A percentile compares a stretch with the other conserved stretches of the same genome.
These are phyloP conservation scores for Claviceps digitariae DNA, from an alignment of 2,329 filamentous ascomycete genomes.

Conservation along the genomic window DNA sequence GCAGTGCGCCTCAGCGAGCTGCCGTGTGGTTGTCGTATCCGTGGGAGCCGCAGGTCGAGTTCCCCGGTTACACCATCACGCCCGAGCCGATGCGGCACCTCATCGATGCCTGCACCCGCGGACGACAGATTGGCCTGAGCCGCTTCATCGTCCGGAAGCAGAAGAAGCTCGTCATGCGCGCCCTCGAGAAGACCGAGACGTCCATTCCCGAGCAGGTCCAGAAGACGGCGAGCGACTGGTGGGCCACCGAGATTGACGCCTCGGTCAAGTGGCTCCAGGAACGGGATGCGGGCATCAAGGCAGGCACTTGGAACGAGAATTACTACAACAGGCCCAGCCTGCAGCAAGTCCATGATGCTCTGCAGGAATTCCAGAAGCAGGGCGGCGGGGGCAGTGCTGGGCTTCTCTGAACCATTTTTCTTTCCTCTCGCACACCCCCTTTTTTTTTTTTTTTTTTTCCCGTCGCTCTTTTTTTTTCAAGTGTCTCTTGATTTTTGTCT, in stretches of 20 bases:
- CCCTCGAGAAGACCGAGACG: slow-evolving; percentile 16
- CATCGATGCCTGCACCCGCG: slow-evolving; percentile 38
- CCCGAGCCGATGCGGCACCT: slow-evolving; percentile 31
- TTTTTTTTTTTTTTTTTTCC: background rate
- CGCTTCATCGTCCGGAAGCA: slow-evolving; percentile 29
- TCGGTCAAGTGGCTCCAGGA: slow-evolving; percentile 33
- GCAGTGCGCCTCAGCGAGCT: slow-evolving; percentile 41
- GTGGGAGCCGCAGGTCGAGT: slow-evolving; percentile 41
- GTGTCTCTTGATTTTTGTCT: background rate
- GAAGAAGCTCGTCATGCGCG: slow-evolving; percentile 31
- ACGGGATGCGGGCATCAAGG: slow-evolving; percentile 24
- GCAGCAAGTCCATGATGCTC: slow-evolving; percentile 25
- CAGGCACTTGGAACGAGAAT: slow-evolving; percentile 36
- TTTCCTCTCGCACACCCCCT: no score
- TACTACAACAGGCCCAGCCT: slow-evolving; percentile 35
- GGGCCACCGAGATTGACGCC: slow-evolving; percentile 31
- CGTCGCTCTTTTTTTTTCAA: no score
- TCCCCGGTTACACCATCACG: slow-evolving; percentile 37
- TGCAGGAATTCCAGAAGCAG: slow-evolving; percentile 13
- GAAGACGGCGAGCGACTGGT: slow-evolving; percentile 31
- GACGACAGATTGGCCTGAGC: slow-evolving; percentile 31
- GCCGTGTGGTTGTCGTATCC: slow-evolving; percentile 46
- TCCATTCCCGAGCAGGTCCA: slow-evolving; percentile 23
- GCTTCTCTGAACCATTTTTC: background rate
- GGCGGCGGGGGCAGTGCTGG: background rate